Percentiles rank a stretch among this genome's conserved stretches.
phyloP scores from a whole-genome alignment of 805 yeast species.

The Pichia deserticola region DNA sequence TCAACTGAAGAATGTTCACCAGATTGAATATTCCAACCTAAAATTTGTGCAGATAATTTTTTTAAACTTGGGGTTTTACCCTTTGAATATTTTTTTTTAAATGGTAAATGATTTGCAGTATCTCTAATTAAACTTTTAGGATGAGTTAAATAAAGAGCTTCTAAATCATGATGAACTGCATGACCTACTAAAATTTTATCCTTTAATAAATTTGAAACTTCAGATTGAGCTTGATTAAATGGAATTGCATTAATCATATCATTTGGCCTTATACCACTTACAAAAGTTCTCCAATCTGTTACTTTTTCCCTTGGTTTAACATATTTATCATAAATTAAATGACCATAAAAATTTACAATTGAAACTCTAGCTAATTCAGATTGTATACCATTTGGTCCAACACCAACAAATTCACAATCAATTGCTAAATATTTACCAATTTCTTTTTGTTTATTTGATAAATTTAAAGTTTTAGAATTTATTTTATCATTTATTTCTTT shows the following conservation, averaged over 20 bases:
- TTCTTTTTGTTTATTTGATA: conserved; percentile 17
- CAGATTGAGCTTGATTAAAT: conserved; percentile 58
- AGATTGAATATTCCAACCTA: conserved; percentile 57
- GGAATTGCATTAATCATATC: conserved; percentile 62
- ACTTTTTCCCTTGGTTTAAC: conserved; percentile 72
- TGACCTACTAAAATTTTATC: conserved; percentile 72
- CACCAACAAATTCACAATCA: conserved; percentile 94
- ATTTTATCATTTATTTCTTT: not conserved
- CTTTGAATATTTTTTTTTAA: conserved; percentile 45
- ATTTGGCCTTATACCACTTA: conserved; percentile 71
- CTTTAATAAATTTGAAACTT: conserved; percentile 44
- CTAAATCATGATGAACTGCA: conserved; percentile 73
- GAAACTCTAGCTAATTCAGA: conserved; percentile 84
- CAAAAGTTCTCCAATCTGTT: conserved; percentile 90
- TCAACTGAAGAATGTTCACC: conserved; percentile 83
- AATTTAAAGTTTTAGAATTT: not conserved
- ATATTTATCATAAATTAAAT: conserved; percentile 59
- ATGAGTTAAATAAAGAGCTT: conserved; percentile 58
- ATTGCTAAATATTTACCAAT: conserved; percentile 73
- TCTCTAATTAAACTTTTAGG: conserved; percentile 62
- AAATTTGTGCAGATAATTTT: conserved; percentile 48
- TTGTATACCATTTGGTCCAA: conserved; percentile 62
- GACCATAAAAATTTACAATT: conserved; percentile 76
- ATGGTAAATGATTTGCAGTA: conserved; percentile 58
- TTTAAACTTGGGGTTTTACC: conserved; percentile 73